phyloP scores from a whole-genome alignment of 345 rosid species.

The Gossypium longicalyx region DNA sequence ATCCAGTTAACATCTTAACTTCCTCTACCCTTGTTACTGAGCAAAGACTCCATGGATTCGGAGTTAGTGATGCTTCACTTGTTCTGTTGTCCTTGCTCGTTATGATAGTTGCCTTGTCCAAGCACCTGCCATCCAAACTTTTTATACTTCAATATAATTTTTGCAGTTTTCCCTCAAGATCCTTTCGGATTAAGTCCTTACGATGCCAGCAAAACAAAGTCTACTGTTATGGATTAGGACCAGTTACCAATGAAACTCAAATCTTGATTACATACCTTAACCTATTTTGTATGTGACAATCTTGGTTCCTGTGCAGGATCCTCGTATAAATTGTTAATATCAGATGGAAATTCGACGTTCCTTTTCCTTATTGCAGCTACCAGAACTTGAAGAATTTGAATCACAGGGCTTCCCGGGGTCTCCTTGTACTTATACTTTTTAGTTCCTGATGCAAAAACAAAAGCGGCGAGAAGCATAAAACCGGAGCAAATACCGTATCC shows the following conservation, averaged over 20 bases:
- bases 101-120: constrained; percentile 20
- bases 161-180: too few species aligned
- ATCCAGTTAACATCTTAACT: constrained; percentile 14
- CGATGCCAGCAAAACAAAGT: too few species aligned
- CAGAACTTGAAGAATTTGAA: constrained; percentile 17
- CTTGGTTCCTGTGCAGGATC: background rate
- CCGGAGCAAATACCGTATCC: constrained; percentile 16
- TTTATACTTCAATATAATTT: background rate
- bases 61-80: background rate
- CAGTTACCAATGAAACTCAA: background rate
- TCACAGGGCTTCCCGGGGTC: constrained; percentile 6
- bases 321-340: background rate
- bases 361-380: constrained; percentile 20
- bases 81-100: background rate
- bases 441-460: constrained; percentile 1
- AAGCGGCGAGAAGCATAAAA: background rate
- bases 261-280: background rate
- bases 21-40: constrained; percentile 22
- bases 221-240: background rate
- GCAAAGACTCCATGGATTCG: constrained; percentile 21
- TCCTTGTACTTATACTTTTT: constrained; percentile 15
- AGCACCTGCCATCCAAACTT: background rate
- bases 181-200: too few species aligned
- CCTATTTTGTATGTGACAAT: constrained; percentile 3
- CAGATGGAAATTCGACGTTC: constrained; percentile 1